Evolutionary conservation across 2,329 filamentous ascomycete species (phyloP), one percentile per base, ranked within the genome.

Genomic region (Madurella fahalii): DNA sequence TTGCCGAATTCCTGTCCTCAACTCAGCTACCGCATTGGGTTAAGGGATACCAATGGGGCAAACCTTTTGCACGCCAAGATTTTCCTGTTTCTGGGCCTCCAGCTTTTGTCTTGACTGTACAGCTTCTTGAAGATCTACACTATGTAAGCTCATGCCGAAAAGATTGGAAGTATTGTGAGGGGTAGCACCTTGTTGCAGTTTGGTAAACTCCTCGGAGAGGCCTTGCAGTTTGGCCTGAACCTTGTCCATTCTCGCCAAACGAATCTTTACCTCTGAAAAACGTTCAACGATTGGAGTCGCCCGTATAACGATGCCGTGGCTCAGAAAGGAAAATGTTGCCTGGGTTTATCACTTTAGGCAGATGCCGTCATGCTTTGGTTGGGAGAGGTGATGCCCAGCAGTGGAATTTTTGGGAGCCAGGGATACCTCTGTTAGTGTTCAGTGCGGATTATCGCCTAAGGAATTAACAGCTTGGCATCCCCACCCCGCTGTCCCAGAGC

Each of bases 71-170:
- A 99, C 94, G 15, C 87, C 86, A 47, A 86, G 75, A 69, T 97
- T 99, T 71, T 99, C 94, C 68, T 96, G 90, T 70, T 89, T 89
- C 72, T 99, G 94, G 7, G 91, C 89, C 70, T 96, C 92, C 7
- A 99, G 84, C 73, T 89, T 95, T 74, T 99, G 92, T 59, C 92
- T 84, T 9, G 90, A 88, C 43, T 85, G 79, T 25, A 97, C 83
- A 16, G 83, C 77, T 42, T 78, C 81, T 70, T 91, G 88, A 52
- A 97, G 81, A 64, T 97, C 94, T 96, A 63, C 15, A 25, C 2
- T 2, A 31, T 39, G 43, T 58, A 12, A 54, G 47, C 30, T 20
- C 49, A 13, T n/a, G n/a, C n/a, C 9, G n/a, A 20, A 37, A 53
- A 9, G 42, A 5, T 7, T 8, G 5, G 15, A n/a, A 40, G 15